Percentiles rank a stretch among this genome's conserved stretches.
Conservation (phyloP, 2,329 filamentous ascomycete genomes). For the Lasiodiplodia theobromae region DNA sequence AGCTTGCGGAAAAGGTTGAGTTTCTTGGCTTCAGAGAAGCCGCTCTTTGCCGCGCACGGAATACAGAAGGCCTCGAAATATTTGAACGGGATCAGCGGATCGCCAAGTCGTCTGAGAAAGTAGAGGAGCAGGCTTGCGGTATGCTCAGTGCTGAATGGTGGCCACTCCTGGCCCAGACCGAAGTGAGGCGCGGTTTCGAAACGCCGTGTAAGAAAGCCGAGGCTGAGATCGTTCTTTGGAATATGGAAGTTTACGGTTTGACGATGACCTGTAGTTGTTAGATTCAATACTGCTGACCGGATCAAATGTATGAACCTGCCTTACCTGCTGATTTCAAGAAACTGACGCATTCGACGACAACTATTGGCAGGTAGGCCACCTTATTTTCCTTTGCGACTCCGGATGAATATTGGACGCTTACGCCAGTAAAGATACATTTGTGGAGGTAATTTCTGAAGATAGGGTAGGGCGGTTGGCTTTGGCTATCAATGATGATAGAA, state of each 20-base stretch:
- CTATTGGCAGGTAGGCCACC: neutral
- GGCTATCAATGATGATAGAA: too few species aligned
- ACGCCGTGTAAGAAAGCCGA: neutral
- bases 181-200: neutral
- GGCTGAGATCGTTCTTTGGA: neutral
- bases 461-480: neutral
- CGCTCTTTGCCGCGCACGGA: neutral
- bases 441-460: neutral
- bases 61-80: neutral
- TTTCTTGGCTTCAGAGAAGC: neutral
- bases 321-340: neutral
- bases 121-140: neutral
- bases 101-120: neutral
- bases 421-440: neutral
- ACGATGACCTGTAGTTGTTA: neutral
- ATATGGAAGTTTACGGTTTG: neutral
- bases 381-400: neutral
- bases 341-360: neutral
- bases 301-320: neutral
- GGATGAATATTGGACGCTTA: neutral
- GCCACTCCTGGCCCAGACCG: neutral
- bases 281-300: neutral
- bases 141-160: neutral
- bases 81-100: neutral
- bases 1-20: neutral